A percentile compares a stretch with the other conserved stretches of the same genome.
These are phyloP conservation scores for Talaromyces verruculosus DNA, from an alignment of 2,329 filamentous ascomycete species.

Conservation along the genomic window DNA sequence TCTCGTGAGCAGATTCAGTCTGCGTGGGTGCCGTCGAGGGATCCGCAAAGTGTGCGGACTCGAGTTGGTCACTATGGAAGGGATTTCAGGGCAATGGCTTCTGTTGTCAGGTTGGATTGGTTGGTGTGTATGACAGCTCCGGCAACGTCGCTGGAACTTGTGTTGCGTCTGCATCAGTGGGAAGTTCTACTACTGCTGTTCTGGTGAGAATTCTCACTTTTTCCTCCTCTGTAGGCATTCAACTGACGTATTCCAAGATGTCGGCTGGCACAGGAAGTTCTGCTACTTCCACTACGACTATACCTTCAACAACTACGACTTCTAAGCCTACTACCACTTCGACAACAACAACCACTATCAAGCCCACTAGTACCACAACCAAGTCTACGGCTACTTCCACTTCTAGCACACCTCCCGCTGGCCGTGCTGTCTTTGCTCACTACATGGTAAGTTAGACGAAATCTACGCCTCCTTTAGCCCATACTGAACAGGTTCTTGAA, in stretches of 20 bases:
- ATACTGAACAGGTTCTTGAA: background rate
- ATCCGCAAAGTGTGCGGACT: background rate
- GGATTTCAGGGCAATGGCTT: conserved; percentile 13
- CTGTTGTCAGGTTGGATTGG: conserved; percentile 12
- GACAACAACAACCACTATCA: background rate
- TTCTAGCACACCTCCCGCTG: background rate
- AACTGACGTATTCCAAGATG: background rate
- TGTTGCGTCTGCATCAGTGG: conserved; percentile 4
- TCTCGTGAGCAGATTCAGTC: background rate
- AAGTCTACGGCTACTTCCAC: background rate
- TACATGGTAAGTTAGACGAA: conserved; percentile 7
- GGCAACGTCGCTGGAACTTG: conserved; percentile 13
- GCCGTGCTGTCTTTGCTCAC: conserved; percentile 13
- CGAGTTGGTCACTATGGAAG: conserved; percentile 18
- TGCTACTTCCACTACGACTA: conserved; percentile 7
- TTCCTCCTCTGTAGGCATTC: background rate
- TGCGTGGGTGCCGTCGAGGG: conserved; percentile 12
- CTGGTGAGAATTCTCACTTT: background rate
- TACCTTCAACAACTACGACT: background rate
- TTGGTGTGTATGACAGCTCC: conserved; percentile 3
- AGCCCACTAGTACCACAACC: background rate
- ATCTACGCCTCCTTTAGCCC: background rate
- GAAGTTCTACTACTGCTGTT: conserved; percentile 11
- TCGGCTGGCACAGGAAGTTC: conserved; percentile 12
- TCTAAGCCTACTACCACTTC: background rate